A percentile compares a stretch with the other conserved stretches of the same genome.
These are phyloP conservation scores for Zizania latifolia DNA, from an alignment of 176 grass and related monocot genomes.

Conservation along the genomic window DNA sequence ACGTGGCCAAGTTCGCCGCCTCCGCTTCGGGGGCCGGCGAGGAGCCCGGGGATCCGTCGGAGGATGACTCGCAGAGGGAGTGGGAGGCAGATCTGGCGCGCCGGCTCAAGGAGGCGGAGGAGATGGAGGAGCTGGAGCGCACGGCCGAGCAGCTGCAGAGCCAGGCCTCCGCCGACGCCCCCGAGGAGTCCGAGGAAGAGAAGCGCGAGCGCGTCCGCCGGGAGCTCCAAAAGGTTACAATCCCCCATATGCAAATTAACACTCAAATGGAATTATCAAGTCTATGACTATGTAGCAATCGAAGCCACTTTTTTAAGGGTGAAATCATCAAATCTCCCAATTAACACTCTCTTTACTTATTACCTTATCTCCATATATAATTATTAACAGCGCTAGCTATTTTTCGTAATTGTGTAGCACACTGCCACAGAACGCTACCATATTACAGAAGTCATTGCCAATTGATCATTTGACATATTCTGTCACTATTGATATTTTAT, in stretches of 20 bases:
- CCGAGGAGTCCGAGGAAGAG: slow-evolving; percentile 77
- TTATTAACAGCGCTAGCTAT: too few relatives aligned
- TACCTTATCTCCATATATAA: not conserved
- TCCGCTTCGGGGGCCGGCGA: slow-evolving; percentile 39
- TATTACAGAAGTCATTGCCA: too few relatives aligned
- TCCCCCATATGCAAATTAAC: not conserved
- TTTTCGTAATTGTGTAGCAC: too few relatives aligned
- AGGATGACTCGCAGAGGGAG: slow-evolving; percentile 17
- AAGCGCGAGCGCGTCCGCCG: slow-evolving; percentile 87
- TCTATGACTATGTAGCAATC: too few relatives aligned
- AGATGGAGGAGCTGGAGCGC: slow-evolving; percentile 92
- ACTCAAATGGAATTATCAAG: too few relatives aligned
- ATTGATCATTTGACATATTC: not conserved
- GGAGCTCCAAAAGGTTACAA: slow-evolving; percentile 77
- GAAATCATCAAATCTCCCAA: too few relatives aligned
- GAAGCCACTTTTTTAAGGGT: too few relatives aligned
- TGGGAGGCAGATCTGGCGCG: slow-evolving; percentile 61
- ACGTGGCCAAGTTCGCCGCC: slow-evolving; percentile 22
- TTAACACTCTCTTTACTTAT: not conserved
- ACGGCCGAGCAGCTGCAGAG: slow-evolving; percentile 71
- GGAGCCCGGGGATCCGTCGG: slow-evolving; percentile 20
- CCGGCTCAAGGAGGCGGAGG: slow-evolving; percentile 74
- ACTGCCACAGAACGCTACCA: too few relatives aligned
- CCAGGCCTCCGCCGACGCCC: slow-evolving; percentile 39
- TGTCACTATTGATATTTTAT: not conserved